These are phyloP conservation scores for Byssothecium circinans DNA, from an alignment of 2,329 filamentous ascomycete genomes.

Conservation along the genomic window DNA sequence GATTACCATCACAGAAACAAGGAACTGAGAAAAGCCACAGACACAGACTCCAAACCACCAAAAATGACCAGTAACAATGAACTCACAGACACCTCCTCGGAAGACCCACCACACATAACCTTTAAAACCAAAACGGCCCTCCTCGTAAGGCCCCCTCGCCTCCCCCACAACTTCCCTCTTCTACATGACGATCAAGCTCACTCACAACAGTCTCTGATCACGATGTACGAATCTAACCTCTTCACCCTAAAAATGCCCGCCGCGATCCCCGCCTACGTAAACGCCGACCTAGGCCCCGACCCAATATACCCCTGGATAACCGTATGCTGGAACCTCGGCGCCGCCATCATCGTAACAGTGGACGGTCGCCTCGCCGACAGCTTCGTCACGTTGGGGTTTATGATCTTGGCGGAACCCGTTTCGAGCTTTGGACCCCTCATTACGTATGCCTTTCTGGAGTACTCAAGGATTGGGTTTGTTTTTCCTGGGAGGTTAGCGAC, in stretches of 20 bases:
- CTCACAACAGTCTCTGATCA: constrained; percentile 13
- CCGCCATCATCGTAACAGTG: constrained; percentile 40
- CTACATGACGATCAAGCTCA: too few relatives aligned
- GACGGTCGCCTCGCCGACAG: constrained; percentile 29
- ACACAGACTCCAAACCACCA: too few relatives aligned
- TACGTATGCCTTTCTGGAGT: constrained; percentile 37
- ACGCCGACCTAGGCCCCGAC: constrained; percentile 40
- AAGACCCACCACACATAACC: constrained; percentile 5
- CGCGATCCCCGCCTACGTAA: constrained; percentile 39
- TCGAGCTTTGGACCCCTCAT: constrained; percentile 35
- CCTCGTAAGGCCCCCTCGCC: constrained; percentile 4
- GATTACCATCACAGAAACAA: too few relatives aligned
- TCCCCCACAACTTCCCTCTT: too few relatives aligned
- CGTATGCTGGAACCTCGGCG: constrained; percentile 30
- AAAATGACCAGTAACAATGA: too few relatives aligned
- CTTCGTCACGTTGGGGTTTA: constrained; percentile 32
- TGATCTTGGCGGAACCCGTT: constrained; percentile 38
- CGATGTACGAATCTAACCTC: constrained; percentile 32
- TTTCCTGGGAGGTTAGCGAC: constrained; percentile 31
- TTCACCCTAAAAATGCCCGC: constrained; percentile 43
- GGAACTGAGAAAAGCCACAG: too few relatives aligned
- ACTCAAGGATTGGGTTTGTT: constrained; percentile 32
- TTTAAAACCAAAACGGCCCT: constrained; percentile 19
- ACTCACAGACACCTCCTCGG: too few relatives aligned
- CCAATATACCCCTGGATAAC: constrained; percentile 43